Conservation (phyloP, 106 monocot species). For the Narthecium ossifragum region DNA sequence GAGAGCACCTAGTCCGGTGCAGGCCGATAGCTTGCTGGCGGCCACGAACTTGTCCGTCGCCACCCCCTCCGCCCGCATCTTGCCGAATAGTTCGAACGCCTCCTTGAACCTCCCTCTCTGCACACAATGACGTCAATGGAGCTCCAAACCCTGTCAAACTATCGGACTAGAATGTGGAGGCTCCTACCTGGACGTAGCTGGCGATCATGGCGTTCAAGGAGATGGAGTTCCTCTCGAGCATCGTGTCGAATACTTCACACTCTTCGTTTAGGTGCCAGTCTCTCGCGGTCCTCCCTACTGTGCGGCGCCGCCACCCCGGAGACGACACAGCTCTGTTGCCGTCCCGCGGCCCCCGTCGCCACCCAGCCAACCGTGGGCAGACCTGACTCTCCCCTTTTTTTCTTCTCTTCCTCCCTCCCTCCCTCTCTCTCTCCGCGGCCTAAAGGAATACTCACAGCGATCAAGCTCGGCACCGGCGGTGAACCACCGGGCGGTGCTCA, state of each 20-base stretch:
- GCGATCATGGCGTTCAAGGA: conserved; percentile 77
- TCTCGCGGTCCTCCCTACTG: conserved; percentile 27
- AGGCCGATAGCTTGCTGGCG: conserved; percentile 52
- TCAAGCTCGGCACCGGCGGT: no score
- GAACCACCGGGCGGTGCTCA: no score
- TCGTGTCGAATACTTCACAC: conserved; percentile 38
- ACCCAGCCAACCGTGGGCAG: conserved; percentile 47
- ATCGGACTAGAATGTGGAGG: no score
- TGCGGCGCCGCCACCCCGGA: no score
- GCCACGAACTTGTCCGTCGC: conserved; percentile 46
- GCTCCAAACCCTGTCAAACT: no score
- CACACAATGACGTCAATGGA: no score
- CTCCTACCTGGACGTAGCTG: conserved; percentile 38
- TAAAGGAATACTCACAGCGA: no score
- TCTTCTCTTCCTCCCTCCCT: conserved; percentile 16
- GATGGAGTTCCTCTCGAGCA: conserved; percentile 47
- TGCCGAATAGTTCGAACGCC: conserved; percentile 48
- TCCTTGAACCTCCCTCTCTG: conserved; percentile 33
- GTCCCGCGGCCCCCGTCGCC: conserved; percentile 44
- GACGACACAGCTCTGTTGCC: no score
- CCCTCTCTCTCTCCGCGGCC: conserved; percentile 53
- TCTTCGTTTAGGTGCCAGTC: conserved; percentile 40
- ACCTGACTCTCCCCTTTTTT: neutral
- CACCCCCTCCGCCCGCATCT: conserved; percentile 39
- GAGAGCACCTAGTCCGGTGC: conserved; percentile 33